Evolutionary conservation across 352 stramenopile species (phyloP).

Genomic region (Pilasporangium apinafurcum): DNA sequence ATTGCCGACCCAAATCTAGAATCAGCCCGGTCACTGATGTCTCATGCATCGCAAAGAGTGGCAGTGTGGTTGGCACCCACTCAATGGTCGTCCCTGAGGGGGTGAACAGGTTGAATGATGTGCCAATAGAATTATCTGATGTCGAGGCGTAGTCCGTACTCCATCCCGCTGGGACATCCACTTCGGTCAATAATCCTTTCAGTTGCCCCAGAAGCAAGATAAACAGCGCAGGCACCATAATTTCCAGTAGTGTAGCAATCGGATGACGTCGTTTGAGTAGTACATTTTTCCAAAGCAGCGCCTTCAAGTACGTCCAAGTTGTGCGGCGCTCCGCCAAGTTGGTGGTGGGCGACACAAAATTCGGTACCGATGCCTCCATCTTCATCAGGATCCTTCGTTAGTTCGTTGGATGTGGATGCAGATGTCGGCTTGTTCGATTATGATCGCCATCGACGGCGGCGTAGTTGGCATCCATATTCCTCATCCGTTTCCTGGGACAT

Average conservation of each 20-base stretch:
- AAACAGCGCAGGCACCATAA: conserved; percentile 49
- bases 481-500: no score
- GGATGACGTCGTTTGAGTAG: conserved; percentile 51
- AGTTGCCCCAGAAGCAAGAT: conserved; percentile 45
- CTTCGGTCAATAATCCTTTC: conserved; percentile 45
- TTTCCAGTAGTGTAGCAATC: conserved; percentile 36
- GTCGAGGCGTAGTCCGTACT: no score
- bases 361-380: no score
- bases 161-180: conserved; percentile 43
- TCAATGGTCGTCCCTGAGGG: conserved; percentile 19
- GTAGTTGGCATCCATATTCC: no score
- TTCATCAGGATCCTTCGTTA: no score
- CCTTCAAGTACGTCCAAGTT: conserved; percentile 41
- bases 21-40: conserved; percentile 53
- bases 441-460: no score
- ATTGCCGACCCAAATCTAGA: conserved; percentile 37
- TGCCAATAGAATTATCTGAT: conserved; percentile 10
- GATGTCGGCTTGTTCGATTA: no score
- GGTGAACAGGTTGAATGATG: conserved; percentile 49
- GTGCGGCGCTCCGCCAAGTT: no score
- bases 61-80: conserved; percentile 22
- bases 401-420: no score
- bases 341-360: no score
- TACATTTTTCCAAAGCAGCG: conserved; percentile 65
- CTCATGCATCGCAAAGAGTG: conserved; percentile 43